phyloP scores from a whole-genome alignment of 208 protist genomes.

The Jaenimonas drosophilae region DNA sequence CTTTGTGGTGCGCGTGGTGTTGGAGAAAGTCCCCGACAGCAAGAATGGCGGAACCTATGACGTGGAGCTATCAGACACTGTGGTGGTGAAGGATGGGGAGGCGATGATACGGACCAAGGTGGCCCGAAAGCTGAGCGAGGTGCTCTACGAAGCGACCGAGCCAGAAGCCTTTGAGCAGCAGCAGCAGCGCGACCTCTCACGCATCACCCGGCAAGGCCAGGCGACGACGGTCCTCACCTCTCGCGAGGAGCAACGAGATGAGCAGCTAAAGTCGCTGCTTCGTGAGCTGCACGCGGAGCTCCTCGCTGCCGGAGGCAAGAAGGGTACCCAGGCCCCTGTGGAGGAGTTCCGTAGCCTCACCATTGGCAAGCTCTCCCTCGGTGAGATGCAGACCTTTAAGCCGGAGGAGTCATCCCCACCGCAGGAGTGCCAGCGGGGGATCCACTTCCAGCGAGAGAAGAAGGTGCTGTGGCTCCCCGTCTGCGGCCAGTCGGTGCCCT shows the following conservation, averaged over 20 bases:
- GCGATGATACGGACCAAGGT: conserved; percentile 71
- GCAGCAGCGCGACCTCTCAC: conserved; percentile 31
- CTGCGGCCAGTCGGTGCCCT: conserved; percentile 82
- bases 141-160: conserved; percentile 44
- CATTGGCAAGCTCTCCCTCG: conserved; percentile 56
- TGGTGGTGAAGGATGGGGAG: conserved; percentile 40
- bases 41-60: conserved; percentile 23
- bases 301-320: conserved; percentile 67
- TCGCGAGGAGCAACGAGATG: conserved; percentile 58
- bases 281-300: conserved; percentile 58
- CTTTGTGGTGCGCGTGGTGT: conserved; percentile 71
- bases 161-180: conserved; percentile 7
- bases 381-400: conserved; percentile 43
- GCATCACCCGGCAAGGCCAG: conserved; percentile 72
- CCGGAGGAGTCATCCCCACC: conserved; percentile 17
- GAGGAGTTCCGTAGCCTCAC: conserved; percentile 60
- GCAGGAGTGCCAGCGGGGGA: conserved; percentile 20
- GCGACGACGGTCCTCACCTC: conserved; percentile 60
- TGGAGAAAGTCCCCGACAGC: conserved; percentile 41
- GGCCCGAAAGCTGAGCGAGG: conserved; percentile 49
- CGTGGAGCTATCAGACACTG: conserved; percentile 77
- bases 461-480: conserved; percentile 93
- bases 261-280: conserved; percentile 51
- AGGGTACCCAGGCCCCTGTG: conserved; percentile 23
- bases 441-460: conserved; percentile 80